Evolutionary conservation across 2,329 filamentous ascomycete species (phyloP).

Genomic region (Bisporella sp.): DNA sequence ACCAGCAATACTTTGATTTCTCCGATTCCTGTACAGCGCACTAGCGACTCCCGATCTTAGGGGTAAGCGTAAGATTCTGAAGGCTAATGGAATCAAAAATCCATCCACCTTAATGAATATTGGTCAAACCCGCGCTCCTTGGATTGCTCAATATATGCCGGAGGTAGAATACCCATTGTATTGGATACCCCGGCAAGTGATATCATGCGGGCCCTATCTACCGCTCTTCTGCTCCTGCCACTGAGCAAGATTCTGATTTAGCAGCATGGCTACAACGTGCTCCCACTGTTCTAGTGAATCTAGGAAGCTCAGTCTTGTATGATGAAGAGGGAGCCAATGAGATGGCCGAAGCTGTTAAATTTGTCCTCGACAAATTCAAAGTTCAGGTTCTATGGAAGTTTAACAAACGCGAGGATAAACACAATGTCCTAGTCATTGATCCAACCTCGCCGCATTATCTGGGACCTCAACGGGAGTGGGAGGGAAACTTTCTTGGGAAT

Average conservation of each 20-base stretch:
- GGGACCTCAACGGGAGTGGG: neutral
- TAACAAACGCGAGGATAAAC: slow-evolving; percentile 10
- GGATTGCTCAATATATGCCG: slow-evolving; percentile 36
- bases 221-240: slow-evolving; percentile 26
- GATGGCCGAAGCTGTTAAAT: slow-evolving; percentile 31
- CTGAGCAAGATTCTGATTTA: slow-evolving; percentile 34
- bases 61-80: neutral
- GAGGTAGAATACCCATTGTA: slow-evolving; percentile 35
- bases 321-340: slow-evolving; percentile 28
- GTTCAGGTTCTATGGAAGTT: slow-evolving; percentile 32
- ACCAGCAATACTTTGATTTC: neutral
- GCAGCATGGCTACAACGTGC: slow-evolving; percentile 34
- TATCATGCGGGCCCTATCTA: slow-evolving; percentile 40
- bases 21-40: neutral
- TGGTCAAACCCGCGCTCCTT: neutral
- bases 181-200: slow-evolving; percentile 26
- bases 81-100: neutral
- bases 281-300: slow-evolving; percentile 41
- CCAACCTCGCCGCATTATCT: too few relatives aligned
- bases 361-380: slow-evolving; percentile 27
- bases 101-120: neutral
- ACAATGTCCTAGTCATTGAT: too few relatives aligned
- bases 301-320: slow-evolving; percentile 32
- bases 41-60: neutral
- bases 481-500: neutral